Conservation (phyloP, 371 early-diverging fungal species). For the Mucor mucedo region DNA sequence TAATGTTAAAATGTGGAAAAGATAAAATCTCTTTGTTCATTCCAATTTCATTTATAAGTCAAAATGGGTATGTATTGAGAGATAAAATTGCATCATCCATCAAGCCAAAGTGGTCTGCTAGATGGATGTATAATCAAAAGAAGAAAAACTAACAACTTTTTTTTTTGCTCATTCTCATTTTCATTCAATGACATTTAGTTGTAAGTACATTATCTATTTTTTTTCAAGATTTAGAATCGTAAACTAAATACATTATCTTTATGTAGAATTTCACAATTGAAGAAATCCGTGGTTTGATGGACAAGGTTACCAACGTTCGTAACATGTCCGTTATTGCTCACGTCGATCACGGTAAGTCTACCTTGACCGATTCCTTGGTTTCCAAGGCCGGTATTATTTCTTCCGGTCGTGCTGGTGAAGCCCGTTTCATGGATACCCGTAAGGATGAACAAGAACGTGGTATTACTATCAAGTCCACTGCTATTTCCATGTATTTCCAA, state of each 20-base stretch:
- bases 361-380: slow-evolving; percentile 97
- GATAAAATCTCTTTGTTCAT: slow-evolving; percentile 10
- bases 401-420: slow-evolving; percentile 95
- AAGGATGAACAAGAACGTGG: slow-evolving; percentile 99
- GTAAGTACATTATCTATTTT: neutral
- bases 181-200: slow-evolving; percentile 2
- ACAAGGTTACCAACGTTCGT: slow-evolving; percentile 92
- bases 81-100: neutral
- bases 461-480: slow-evolving; percentile 99
- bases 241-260: neutral
- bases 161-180: neutral
- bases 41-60: slow-evolving; percentile 4
- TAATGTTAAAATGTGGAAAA: neutral
- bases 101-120: neutral
- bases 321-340: slow-evolving; percentile 99
- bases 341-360: slow-evolving; percentile 98
- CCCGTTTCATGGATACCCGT: slow-evolving; percentile 99
- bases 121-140: slow-evolving; percentile 1
- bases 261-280: slow-evolving; percentile 49
- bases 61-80: slow-evolving; percentile 5
- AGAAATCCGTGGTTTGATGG: slow-evolving; percentile 49
- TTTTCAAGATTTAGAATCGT: neutral
- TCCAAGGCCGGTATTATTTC: slow-evolving; percentile 99
- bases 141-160: slow-evolving; percentile 1
- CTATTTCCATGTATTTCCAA: slow-evolving; percentile 99